These are phyloP conservation scores for Xerocomus spinulosus DNA, from an alignment of 768 basidiomycete species.

Conservation along the genomic window DNA sequence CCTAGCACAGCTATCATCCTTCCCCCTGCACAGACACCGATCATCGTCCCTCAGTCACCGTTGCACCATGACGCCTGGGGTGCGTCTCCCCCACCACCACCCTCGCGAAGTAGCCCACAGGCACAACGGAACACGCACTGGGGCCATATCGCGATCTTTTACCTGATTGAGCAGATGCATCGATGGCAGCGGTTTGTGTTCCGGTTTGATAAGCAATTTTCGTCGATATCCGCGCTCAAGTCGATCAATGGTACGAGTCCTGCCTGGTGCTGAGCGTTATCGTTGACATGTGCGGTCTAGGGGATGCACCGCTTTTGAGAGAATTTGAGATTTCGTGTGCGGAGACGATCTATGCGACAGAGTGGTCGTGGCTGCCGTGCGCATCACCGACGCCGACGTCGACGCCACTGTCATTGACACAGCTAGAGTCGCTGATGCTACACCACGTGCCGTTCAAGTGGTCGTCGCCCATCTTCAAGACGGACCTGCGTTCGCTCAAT, in stretches of 20 bases:
- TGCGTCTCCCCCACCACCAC: conserved; percentile 27
- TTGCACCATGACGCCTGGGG: conserved; percentile 39
- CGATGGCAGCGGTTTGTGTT: conserved; percentile 82
- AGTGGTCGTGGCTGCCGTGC: conserved; percentile 76
- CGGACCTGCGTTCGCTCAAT: conserved; percentile 52
- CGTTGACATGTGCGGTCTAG: conserved; percentile 33
- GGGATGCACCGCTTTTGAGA: conserved; percentile 64
- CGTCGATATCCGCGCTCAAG: conserved; percentile 69
- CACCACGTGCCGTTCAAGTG: conserved; percentile 75
- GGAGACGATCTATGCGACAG: conserved; percentile 53
- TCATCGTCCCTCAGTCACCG: conserved; percentile 45
- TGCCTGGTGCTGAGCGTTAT: neutral
- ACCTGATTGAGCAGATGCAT: conserved; percentile 75
- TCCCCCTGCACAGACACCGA: conserved; percentile 39
- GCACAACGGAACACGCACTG: conserved; percentile 57
- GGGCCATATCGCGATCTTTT: conserved; percentile 78
- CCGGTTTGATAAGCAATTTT: conserved; percentile 71
- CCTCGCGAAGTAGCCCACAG: conserved; percentile 27
- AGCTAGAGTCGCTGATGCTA: conserved; percentile 55
- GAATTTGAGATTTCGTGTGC: conserved; percentile 78
- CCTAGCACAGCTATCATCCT: conserved; percentile 28
- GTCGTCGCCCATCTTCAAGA: conserved; percentile 67
- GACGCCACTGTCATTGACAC: conserved; percentile 37
- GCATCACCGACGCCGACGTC: conserved; percentile 35
- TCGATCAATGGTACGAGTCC: conserved; percentile 57